These are phyloP conservation scores for Cucumis hystrix DNA, from an alignment of 306 rosid species.

Conservation along the genomic window DNA sequence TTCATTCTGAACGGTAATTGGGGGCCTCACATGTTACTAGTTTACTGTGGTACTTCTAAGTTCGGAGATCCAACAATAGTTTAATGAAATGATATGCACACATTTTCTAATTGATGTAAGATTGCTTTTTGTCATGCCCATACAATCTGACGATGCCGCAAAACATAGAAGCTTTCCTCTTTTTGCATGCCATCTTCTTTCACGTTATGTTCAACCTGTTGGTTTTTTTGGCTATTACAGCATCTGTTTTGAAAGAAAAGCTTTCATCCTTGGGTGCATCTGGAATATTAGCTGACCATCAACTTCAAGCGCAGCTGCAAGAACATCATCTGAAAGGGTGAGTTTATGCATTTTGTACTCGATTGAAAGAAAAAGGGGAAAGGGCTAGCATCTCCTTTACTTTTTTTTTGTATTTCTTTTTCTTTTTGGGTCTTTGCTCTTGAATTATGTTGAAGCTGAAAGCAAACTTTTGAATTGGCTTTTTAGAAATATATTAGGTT, in stretches of 20 bases:
- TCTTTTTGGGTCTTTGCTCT: background rate
- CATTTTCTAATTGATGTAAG: background rate
- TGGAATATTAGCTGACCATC: conserved; percentile 96
- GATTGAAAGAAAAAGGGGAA: background rate
- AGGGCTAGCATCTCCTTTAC: background rate
- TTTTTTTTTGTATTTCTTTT: background rate
- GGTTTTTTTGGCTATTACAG: conserved; percentile 33
- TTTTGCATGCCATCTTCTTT: background rate
- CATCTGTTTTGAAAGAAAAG: conserved; percentile 88
- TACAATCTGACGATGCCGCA: background rate
- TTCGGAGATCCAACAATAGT: background rate
- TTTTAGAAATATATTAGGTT: background rate
- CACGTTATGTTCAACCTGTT: background rate
- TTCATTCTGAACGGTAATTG: too few relatives aligned
- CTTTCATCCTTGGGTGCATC: conserved; percentile 84
- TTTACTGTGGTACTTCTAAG: background rate
- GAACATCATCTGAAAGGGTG: conserved; percentile 89
- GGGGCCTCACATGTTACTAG: background rate
- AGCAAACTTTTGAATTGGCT: background rate
- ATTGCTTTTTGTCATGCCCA: background rate
- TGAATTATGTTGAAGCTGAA: background rate
- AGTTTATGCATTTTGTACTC: conserved; percentile 15
- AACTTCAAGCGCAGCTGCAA: conserved; percentile 95
- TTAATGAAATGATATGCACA: background rate
- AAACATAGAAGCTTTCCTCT: background rate